Percentiles rank a stretch among this genome's conserved stretches.
Evolutionary conservation across 2,329 filamentous ascomycete species (phyloP).

Genomic region (Sclerotiophoma versabilis): DNA sequence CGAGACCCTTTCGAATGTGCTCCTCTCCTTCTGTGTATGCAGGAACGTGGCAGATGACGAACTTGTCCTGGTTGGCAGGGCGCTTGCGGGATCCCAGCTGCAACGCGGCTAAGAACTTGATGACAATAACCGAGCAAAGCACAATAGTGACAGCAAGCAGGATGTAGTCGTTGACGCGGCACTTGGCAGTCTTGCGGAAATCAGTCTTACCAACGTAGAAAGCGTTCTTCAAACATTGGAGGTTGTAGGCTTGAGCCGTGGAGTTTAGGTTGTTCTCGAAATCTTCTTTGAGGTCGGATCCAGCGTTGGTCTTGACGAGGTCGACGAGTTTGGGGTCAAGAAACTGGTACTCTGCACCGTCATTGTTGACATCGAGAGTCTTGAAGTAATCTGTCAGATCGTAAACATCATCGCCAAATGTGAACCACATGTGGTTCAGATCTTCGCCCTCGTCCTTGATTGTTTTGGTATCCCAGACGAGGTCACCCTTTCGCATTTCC

Average conservation of each 20-base stretch:
- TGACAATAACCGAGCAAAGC: conserved; percentile 76
- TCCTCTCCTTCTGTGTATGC: conserved; percentile 99
- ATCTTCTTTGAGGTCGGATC: conserved; percentile 74
- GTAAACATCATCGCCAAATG: conserved; percentile 77
- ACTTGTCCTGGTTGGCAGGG: conserved; percentile 93
- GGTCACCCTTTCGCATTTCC: conserved; percentile 84
- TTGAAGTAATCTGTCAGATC: conserved; percentile 93
- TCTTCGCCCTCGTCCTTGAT: conserved; percentile 72
- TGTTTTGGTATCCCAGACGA: conserved; percentile 71
- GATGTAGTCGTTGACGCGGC: conserved; percentile 90
- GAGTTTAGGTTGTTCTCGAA: conserved; percentile 66
- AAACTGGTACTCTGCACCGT: conserved; percentile 69
- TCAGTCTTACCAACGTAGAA: conserved; percentile 87
- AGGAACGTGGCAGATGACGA: conserved; percentile 97
- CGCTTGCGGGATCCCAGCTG: conserved; percentile 92
- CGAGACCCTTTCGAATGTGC: conserved; percentile 87
- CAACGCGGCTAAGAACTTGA: conserved; percentile 92
- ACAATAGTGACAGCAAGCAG: conserved; percentile 87
- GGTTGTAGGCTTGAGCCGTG: conserved; percentile 67
- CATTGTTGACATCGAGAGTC: conserved; percentile 69
- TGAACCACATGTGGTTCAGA: conserved; percentile 77
- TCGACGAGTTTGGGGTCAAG: conserved; percentile 72
- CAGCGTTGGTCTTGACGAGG: conserved; percentile 76
- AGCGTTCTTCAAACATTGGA: conserved; percentile 81
- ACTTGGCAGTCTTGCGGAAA: conserved; percentile 78